A percentile compares a stretch with the other conserved stretches of the same genome.
Conservation (phyloP, 768 basidiomycete genomes). For the Pulveroboletus sp. region DNA sequence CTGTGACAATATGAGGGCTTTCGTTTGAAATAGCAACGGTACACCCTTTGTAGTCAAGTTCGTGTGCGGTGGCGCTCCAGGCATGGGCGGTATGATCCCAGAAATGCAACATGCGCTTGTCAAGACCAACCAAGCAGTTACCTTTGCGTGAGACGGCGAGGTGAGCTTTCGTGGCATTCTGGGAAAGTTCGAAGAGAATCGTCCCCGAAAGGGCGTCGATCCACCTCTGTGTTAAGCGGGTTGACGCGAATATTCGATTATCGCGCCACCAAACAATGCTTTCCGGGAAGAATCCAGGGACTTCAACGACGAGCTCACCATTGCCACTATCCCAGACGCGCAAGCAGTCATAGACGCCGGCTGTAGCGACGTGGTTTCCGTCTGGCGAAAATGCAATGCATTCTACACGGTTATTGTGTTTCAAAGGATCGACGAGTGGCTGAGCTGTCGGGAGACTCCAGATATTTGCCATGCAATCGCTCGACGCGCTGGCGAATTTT, state of each 20-base stretch:
- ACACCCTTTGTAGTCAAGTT: constrained; percentile 1
- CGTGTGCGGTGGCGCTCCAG: background rate
- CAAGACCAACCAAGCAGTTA: constrained; percentile 1
- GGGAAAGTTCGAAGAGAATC: constrained; percentile 9
- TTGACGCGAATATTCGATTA: constrained; percentile 12
- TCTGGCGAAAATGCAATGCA: constrained; percentile 16
- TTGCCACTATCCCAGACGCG: constrained; percentile 12
- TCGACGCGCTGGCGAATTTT: constrained; percentile 11
- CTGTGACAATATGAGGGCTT: constrained; percentile 1
- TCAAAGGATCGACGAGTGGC: constrained; percentile 12
- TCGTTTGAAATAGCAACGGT: constrained; percentile 12
- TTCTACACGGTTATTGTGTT: constrained; percentile 4
- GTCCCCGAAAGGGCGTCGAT: constrained; percentile 7
- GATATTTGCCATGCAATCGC: constrained; percentile 1
- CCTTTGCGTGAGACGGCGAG: constrained; percentile 11
- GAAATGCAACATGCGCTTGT: constrained; percentile 1
- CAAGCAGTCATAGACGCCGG: constrained; percentile 3
- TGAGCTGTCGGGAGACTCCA: constrained; percentile 12
- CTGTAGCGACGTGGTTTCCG: constrained; percentile 11
- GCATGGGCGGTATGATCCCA: constrained; percentile 8
- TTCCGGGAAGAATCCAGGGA: constrained; percentile 6
- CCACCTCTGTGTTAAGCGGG: constrained; percentile 9
- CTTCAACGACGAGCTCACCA: constrained; percentile 1
- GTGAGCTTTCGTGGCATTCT: background rate
- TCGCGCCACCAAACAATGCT: constrained; percentile 16